Base-by-base conservation (phyloP, 805 yeast species). In the Geotrichum ghanense region DNA sequence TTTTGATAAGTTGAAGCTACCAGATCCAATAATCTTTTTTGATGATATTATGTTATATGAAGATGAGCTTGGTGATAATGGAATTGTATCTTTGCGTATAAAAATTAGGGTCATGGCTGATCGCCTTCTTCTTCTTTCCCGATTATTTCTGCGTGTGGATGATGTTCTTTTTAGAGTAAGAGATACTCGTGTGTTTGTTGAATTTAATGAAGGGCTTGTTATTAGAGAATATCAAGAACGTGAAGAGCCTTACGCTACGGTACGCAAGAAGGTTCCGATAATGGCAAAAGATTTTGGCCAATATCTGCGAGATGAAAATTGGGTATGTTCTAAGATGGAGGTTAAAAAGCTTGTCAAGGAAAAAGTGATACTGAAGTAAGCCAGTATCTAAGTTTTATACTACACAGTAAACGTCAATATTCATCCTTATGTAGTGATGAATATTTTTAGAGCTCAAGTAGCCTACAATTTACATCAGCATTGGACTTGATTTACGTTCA, bases 61-160 rank as follows among this genome's bases (percentile, higher is more conserved):
- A 60, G 99, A 92, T 59, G 99, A 92, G 61, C 69, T 92, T 47
- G 97, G 95, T 3, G 99, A 92, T 62, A 92, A 90, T 62, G 99
- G 99, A 5, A 83, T 87, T 16, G 77, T 94, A 0, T 74, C 85
- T 46, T 65, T 85, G 46, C 78, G 79, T 45, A 79, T 81, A 27
- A 89, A 89, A 62, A 75, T 92, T 19, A 68, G 99, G 51, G 96
- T 88, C 3, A 92, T 92, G 97, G 79, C 79, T 4, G 75, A 80
- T 45, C 76, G 95, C 50, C 60, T 92, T 53, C 66, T 92, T 34
- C 55, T 90, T 26, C 68, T 92, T 42, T 76, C 81, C 44, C 72
- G 97, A 42, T 76, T 90, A 54, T 90, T 86, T 60, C 63, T 92
- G 50, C 72, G 97, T 42, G 94, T 92, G 4, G 99, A 92, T 65